Evolutionary conservation across 2,329 filamentous ascomycete genomes (phyloP), one percentile per base, ranked within the genome.

Genomic region (Orbilia oligospora): DNA sequence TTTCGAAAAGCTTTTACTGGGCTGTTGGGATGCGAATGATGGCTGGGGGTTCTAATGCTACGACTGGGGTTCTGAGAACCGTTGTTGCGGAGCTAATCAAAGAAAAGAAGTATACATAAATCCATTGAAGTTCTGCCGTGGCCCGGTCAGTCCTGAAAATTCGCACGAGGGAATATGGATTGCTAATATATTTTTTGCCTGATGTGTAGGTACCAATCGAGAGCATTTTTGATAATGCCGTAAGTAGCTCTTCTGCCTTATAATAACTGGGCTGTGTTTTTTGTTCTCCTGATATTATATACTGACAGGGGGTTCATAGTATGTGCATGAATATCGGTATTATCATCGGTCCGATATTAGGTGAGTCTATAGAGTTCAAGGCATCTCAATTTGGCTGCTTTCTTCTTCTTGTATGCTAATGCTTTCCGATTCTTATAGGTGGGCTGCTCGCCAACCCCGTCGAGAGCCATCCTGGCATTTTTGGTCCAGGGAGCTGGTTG

Each of bases 61-160:
- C 93, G 82, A 88, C 92, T 1, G 91, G 91, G 0, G 90, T 93
- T 2, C 91, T 93, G 90, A 86, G 91, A 77, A 92, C 91, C 5
- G 91, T 93, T 88, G 91, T 93, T 55, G 88, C 88, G 1, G 91
- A 93, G 83, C 91, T 92, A 38, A 89, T 93, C 44, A 86, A 87
- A 63, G 91, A 92, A 84, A 92, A 91, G 84, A 91, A 88, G 86
- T 91, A 83, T 77, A 86, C 86, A 79, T 85, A 6, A 20, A n/a
- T 61, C 20, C 18, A n/a, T n/a, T n/a, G n/a, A n/a, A n/a, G n/a
- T n/a, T n/a, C n/a, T 22, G 53, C 27, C 36, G 36, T 30, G 27
- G 6, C 27, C 27, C 27, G 27, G 6, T n/a, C n/a, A n/a, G n/a
- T n/a, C n/a, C n/a, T n/a, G n/a, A n/a, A n/a, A n/a, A n/a, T n/a